Conservation (phyloP, 2,329 filamentous ascomycete genomes). For the Fusarium dimerum region DNA sequence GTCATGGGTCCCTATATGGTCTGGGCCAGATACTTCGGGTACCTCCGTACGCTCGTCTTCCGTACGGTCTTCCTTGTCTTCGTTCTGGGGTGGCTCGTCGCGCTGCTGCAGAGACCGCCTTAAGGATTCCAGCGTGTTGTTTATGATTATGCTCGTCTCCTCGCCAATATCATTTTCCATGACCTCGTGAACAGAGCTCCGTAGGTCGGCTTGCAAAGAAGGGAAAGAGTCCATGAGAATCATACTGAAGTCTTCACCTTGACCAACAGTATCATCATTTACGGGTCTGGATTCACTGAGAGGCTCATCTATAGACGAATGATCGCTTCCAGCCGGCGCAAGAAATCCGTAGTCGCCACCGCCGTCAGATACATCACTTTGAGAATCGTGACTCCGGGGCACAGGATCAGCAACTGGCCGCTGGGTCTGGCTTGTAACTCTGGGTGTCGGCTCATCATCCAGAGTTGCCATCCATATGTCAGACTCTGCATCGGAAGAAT, state of each 20-base stretch:
- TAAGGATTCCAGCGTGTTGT: conserved; percentile 53
- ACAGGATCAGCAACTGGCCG: conserved; percentile 12
- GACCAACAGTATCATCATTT: conserved; percentile 44
- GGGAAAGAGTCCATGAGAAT: conserved; percentile 58
- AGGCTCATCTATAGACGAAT: conserved; percentile 36
- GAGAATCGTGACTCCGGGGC: conserved; percentile 13
- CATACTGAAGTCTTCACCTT: conserved; percentile 61
- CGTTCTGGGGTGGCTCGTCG: conserved; percentile 8
- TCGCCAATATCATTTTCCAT: conserved; percentile 52
- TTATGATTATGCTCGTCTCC: conserved; percentile 58
- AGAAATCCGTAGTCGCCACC: conserved; percentile 31
- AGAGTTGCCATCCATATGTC: conserved; percentile 50
- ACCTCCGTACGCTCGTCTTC: conserved; percentile 6
- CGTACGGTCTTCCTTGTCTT: conserved; percentile 4
- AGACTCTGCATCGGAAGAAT: conserved; percentile 35
- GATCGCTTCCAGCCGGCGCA: conserved; percentile 34
- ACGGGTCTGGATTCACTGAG: conserved; percentile 21
- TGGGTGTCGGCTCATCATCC: conserved; percentile 41
- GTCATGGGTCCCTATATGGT: background rate
- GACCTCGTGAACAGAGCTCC: conserved; percentile 34
- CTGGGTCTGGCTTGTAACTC: conserved; percentile 19
- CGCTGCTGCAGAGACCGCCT: conserved; percentile 36
- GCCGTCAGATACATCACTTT: conserved; percentile 17
- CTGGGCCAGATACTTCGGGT: conserved; percentile 3
- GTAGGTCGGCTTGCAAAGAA: conserved; percentile 47